Conservation (phyloP, 1,284 basidiomycete genomes). For the Naganishia liquefaciens region DNA sequence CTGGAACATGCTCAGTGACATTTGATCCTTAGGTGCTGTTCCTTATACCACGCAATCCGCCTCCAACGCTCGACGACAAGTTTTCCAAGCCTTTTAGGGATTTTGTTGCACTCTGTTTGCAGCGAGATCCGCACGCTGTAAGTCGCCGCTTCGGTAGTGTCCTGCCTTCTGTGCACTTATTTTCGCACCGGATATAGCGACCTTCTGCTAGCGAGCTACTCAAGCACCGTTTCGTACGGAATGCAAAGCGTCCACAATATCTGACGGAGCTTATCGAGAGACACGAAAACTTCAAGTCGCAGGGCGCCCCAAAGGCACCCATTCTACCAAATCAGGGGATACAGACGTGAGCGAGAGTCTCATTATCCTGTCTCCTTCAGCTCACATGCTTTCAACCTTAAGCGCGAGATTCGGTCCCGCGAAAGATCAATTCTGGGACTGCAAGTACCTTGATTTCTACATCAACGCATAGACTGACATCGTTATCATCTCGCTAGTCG, state of each 20-base stretch:
- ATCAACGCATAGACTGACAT: neutral
- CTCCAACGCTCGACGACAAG: conserved; percentile 76
- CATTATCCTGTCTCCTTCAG: conserved; percentile 10
- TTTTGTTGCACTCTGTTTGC: conserved; percentile 88
- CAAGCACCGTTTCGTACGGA: conserved; percentile 92
- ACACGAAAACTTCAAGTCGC: conserved; percentile 85
- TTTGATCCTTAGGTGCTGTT: conserved; percentile 72
- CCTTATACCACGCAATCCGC: conserved; percentile 95
- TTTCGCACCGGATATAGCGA: conserved; percentile 60
- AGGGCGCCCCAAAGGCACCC: conserved; percentile 53
- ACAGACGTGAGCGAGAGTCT: conserved; percentile 58
- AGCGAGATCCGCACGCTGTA: conserved; percentile 88
- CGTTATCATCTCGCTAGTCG: conserved; percentile 39
- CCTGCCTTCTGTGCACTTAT: neutral
- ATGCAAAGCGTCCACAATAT: conserved; percentile 91
- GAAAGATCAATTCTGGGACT: conserved; percentile 89
- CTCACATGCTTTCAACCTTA: conserved; percentile 9
- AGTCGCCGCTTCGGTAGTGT: conserved; percentile 41
- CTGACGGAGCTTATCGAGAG: conserved; percentile 93
- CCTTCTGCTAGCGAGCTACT: conserved; percentile 91
- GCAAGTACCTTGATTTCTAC: conserved; percentile 57
- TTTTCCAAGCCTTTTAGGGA: conserved; percentile 92
- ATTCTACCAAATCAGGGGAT: conserved; percentile 56
- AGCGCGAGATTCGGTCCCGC: conserved; percentile 59
- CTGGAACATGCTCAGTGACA: conserved; percentile 1